phyloP scores from a whole-genome alignment of 805 yeast species.

The Yamadazyma tumulicola region DNA sequence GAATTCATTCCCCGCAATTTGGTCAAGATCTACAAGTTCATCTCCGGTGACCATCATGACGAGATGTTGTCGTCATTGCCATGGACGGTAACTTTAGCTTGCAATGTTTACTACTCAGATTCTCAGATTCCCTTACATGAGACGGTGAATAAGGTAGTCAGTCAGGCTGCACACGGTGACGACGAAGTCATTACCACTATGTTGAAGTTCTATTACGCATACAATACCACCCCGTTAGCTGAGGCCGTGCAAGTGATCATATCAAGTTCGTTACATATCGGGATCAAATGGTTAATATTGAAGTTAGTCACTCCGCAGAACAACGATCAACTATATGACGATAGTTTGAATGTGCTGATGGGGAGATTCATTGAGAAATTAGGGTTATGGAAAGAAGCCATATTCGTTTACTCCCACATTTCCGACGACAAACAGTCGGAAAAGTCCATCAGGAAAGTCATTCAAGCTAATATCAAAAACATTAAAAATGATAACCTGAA shows the following conservation, averaged over 20 bases:
- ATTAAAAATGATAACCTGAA: constrained; percentile 20
- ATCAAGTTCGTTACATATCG: constrained; percentile 25
- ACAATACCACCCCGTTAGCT: neutral
- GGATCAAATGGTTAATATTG: constrained; percentile 49
- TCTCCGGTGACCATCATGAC: constrained; percentile 47
- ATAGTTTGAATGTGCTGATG: constrained; percentile 21
- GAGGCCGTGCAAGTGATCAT: constrained; percentile 10
- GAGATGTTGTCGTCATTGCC: constrained; percentile 46
- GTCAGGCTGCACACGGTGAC: constrained; percentile 7
- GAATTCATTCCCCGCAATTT: constrained; percentile 43
- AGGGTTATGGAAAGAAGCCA: constrained; percentile 55
- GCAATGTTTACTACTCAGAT: constrained; percentile 64
- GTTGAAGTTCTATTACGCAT: constrained; percentile 16
- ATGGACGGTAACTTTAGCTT: constrained; percentile 63
- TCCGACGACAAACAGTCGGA: constrained; percentile 44
- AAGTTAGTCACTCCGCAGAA: constrained; percentile 4
- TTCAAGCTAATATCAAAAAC: constrained; percentile 30
- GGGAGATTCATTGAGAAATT: constrained; percentile 47
- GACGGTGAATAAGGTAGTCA: constrained; percentile 8
- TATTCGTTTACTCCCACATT: constrained; percentile 62
- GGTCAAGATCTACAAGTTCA: constrained; percentile 58
- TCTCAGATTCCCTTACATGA: constrained; percentile 11
- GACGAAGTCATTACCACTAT: constrained; percentile 17
- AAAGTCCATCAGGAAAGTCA: constrained; percentile 33
- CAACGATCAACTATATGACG: constrained; percentile 4